Evolutionary conservation across 169 alveolate genomes (phyloP).

Genomic region (Miamiensis avidus): DNA sequence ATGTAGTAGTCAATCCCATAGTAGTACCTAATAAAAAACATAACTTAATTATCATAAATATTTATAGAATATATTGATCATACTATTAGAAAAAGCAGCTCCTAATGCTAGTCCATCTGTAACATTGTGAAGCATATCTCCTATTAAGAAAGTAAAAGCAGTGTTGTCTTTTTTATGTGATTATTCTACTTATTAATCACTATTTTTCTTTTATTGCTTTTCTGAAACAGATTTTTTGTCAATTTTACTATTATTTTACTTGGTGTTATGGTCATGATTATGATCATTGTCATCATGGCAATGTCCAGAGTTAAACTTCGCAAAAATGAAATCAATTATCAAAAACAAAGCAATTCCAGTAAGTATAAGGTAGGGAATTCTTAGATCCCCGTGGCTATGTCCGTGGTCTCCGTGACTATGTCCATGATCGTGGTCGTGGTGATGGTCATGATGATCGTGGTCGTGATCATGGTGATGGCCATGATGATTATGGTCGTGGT

Average conservation of each 20-base stretch:
- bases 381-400: slow-evolving; percentile 30
- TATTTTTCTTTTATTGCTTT: slow-evolving; percentile 3
- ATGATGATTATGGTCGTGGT: slow-evolving; percentile 22
- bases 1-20: slow-evolving; percentile 72
- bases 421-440: slow-evolving; percentile 32
- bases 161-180: slow-evolving; percentile 16
- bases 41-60: background rate
- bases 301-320: slow-evolving; percentile 4
- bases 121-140: slow-evolving; percentile 82
- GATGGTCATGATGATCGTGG: slow-evolving; percentile 25
- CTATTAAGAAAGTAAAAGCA: slow-evolving; percentile 56
- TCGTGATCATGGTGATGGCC: slow-evolving; percentile 22
- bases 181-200: slow-evolving; percentile 28
- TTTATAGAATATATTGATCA: background rate
- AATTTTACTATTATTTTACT: background rate
- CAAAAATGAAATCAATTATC: slow-evolving; percentile 25
- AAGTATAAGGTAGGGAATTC: slow-evolving; percentile 1
- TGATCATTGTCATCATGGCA: slow-evolving; percentile 8
- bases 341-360: slow-evolving; percentile 34
- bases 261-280: slow-evolving; percentile 6
- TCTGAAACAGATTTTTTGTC: background rate
- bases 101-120: slow-evolving; percentile 88
- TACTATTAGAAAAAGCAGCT: slow-evolving; percentile 73
- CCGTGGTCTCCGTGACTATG: slow-evolving; percentile 46
- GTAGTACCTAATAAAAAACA: slow-evolving; percentile 19